Evolutionary conservation across 495 filamentous ascomycete genomes (phyloP), one percentile per base, ranked within the genome.

Genomic region (Clavariopsis aquatica): DNA sequence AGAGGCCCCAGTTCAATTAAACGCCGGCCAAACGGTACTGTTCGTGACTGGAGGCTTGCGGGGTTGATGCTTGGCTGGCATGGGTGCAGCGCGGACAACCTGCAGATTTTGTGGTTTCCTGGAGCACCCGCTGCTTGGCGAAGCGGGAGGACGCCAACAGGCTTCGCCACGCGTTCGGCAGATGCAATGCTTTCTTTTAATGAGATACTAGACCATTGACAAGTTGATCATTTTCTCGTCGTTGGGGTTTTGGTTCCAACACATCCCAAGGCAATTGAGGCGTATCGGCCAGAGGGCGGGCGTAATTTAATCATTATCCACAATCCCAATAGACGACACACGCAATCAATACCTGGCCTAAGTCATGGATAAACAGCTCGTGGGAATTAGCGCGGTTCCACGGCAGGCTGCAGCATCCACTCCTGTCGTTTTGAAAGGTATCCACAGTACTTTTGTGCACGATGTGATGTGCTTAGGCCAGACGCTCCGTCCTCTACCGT

Each of bases 111-210:
- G 61, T 36, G 13, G 6, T 17, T 31, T 36, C 57, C 12, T 49
- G 28, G 52, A 41, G 23, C 41, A 43, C 29, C 51, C 53, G 31
- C 17, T 4, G 9, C 61, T 57, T 64, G 61, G 61, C 61, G 26
- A 23, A 52, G 52, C 61, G 61, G 52, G 28, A 57, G 52, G 45
- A 57, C 53, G 19, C 38, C 13, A 57, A 23, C 34, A 55, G 43
- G 36, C 60, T 36, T 56, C 26, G 49, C 38, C 52, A 62, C 34
- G 26, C 41, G 29, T 52, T 57, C 61, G 61, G 61, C 61, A 64
- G 61, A 64, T 64, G 27, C n/a, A 58, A 27, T 45, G 38, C 6
- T 24, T 23, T 17, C 22, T 26, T 46, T 58, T n/a, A n/a, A n/a
- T n/a, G n/a, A n/a, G n/a, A n/a, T n/a, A n/a, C n/a, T n/a, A n/a